phyloP scores from a whole-genome alignment of 2,329 filamentous ascomycete species.

The Monilinia laxa region DNA sequence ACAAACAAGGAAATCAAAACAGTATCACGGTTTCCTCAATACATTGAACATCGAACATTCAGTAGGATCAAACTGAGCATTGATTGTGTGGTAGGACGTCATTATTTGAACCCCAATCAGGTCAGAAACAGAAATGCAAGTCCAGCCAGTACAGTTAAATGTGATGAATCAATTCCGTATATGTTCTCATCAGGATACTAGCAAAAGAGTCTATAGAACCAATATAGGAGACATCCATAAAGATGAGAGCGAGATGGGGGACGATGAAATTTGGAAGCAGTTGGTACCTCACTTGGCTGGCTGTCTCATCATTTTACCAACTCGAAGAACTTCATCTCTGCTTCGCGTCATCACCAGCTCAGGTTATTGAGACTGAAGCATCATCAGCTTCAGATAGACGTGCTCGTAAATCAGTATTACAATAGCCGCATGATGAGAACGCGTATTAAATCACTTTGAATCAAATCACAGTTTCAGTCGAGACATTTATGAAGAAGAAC shows the following conservation, averaged over 20 bases:
- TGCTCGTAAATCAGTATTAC: no score
- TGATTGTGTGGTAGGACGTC: background rate
- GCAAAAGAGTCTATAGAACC: background rate
- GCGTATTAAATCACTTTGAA: background rate
- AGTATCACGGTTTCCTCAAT: background rate
- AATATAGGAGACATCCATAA: background rate
- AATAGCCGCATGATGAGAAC: no score
- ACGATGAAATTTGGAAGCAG: background rate
- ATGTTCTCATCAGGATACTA: background rate
- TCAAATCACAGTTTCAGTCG: background rate
- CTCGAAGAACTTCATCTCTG: background rate
- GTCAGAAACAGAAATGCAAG: background rate
- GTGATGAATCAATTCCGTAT: background rate
- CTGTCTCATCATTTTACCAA: background rate
- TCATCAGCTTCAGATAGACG: no score
- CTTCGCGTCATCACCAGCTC: no score
- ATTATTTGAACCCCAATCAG: background rate
- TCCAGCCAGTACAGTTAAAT: background rate
- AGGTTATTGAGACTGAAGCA: no score
- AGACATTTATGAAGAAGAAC: conserved; percentile 32
- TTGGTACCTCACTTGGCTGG: no score
- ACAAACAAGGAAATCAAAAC: background rate
- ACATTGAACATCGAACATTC: no score
- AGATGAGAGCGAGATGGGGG: background rate
- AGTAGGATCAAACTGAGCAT: no score